Evolutionary conservation across 306 rosid genomes (phyloP).

Genomic region (Dalbergia oliveri): DNA sequence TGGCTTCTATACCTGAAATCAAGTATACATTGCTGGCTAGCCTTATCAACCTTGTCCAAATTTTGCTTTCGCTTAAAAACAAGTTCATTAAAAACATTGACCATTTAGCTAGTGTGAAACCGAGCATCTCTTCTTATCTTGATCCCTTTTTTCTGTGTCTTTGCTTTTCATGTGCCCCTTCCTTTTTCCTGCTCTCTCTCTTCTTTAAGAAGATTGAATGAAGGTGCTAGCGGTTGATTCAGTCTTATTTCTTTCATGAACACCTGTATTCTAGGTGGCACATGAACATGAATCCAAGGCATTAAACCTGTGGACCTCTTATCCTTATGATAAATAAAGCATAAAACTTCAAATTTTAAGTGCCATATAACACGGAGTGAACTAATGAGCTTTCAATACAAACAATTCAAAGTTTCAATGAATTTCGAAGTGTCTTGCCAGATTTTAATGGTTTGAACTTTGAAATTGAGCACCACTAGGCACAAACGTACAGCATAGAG

Average conservation of each 20-base stretch:
- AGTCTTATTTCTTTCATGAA: slow-evolving; percentile 6
- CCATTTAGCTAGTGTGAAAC: background rate
- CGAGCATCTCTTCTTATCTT: background rate
- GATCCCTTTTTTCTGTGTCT: background rate
- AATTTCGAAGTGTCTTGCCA: background rate
- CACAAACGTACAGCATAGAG: too few species aligned
- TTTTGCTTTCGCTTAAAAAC: background rate
- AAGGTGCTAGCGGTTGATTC: background rate
- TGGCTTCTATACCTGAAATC: too few species aligned
- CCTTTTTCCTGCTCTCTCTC: background rate
- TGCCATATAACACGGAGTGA: background rate
- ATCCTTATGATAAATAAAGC: background rate
- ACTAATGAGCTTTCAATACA: background rate
- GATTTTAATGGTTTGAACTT: background rate
- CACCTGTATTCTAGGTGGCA: slow-evolving; percentile 38
- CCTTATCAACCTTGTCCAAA: too few species aligned
- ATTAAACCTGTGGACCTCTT: background rate
- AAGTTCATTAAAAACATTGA: background rate
- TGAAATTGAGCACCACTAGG: background rate
- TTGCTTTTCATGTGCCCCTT: background rate
- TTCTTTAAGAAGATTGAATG: background rate
- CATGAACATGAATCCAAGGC: background rate
- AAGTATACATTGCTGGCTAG: too few species aligned
- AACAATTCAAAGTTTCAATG: background rate
- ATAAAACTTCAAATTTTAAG: background rate